Evolutionary conservation across 1,284 basidiomycete genomes (phyloP).

Genomic region (Athelia psychrophila): DNA sequence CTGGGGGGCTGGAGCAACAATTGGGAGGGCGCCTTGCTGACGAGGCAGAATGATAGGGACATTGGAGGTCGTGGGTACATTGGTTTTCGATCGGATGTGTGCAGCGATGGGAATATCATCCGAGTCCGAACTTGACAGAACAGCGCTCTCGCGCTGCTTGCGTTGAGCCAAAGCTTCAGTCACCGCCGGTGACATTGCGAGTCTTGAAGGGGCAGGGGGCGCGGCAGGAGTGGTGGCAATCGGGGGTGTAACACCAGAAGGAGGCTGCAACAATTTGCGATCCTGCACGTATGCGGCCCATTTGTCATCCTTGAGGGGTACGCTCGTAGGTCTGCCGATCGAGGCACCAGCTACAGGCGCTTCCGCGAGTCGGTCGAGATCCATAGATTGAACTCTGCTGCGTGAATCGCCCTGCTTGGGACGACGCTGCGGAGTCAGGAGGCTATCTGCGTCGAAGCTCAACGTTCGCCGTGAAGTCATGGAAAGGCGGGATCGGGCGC

Average conservation of each 20-base stretch:
- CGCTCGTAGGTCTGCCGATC: slow-evolving; percentile 68
- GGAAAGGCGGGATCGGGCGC: slow-evolving; percentile 61
- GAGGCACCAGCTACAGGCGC: slow-evolving; percentile 43
- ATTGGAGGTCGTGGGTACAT: slow-evolving; percentile 29
- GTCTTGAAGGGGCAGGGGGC: slow-evolving; percentile 37
- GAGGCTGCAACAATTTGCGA: slow-evolving; percentile 76
- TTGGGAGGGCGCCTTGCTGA: slow-evolving; percentile 35
- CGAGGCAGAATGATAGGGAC: slow-evolving; percentile 65
- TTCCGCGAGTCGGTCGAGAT: slow-evolving; percentile 46
- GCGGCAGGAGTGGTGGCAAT: slow-evolving; percentile 58
- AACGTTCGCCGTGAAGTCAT: slow-evolving; percentile 63
- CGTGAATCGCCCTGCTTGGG: slow-evolving; percentile 66
- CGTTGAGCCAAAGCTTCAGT: slow-evolving; percentile 68
- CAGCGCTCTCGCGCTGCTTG: slow-evolving; percentile 60
- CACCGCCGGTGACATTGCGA: slow-evolving; percentile 65
- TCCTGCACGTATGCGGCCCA: slow-evolving; percentile 82
- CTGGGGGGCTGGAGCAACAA: slow-evolving; percentile 46
- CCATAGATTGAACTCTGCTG: slow-evolving; percentile 66
- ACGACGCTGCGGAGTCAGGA: slow-evolving; percentile 51
- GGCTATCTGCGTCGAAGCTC: slow-evolving; percentile 57
- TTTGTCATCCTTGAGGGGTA: slow-evolving; percentile 62
- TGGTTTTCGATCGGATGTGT: slow-evolving; percentile 29
- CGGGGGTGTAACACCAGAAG: slow-evolving; percentile 71
- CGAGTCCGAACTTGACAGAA: slow-evolving; percentile 38
- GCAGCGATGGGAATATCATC: slow-evolving; percentile 48